Conservation (phyloP, 2,329 filamentous ascomycete species). For the Metarhizium brunneum region DNA sequence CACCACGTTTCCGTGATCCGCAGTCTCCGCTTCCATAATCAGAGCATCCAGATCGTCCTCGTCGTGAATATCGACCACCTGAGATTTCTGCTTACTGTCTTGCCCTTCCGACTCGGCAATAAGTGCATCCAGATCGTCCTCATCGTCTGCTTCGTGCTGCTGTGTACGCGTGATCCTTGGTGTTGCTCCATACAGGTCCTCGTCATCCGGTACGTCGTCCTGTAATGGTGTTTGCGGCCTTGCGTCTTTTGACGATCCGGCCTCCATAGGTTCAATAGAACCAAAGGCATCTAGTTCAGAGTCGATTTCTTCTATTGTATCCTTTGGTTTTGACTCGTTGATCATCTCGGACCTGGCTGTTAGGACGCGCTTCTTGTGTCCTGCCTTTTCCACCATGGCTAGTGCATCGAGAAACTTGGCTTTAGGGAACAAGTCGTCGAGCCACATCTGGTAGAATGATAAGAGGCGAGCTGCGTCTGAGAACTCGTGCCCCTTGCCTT, state of each 20-base stretch:
- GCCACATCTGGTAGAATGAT: conserved; percentile 91
- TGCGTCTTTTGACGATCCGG: conserved; percentile 21
- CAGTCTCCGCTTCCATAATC: conserved; percentile 38
- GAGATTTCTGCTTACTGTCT: conserved; percentile 1
- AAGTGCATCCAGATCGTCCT: conserved; percentile 43
- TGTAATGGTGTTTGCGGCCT: conserved; percentile 17
- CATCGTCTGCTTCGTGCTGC: conserved; percentile 30
- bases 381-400: conserved; percentile 83
- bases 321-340: conserved; percentile 57
- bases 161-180: conserved; percentile 21
- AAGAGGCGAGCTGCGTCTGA: conserved; percentile 74
- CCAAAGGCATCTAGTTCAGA: conserved; percentile 15
- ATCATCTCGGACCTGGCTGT: conserved; percentile 76
- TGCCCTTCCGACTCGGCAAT: conserved; percentile 38
- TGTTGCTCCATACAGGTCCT: conserved; percentile 48
- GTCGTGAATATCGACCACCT: not conserved
- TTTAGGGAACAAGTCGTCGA: conserved; percentile 91
- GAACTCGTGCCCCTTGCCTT: conserved; percentile 95
- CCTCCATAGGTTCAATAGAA: conserved; percentile 10
- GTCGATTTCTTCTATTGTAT: conserved; percentile 22
- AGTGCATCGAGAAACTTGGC: conserved; percentile 89
- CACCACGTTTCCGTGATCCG: conserved; percentile 6
- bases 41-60: conserved; percentile 36
- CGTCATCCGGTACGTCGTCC: conserved; percentile 26
- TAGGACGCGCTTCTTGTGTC: conserved; percentile 73